Percentiles rank a stretch among this genome's conserved stretches.
These are phyloP conservation scores for Solanum pimpinellifolium DNA, from an alignment of 257 asterid species.

Conservation along the genomic window DNA sequence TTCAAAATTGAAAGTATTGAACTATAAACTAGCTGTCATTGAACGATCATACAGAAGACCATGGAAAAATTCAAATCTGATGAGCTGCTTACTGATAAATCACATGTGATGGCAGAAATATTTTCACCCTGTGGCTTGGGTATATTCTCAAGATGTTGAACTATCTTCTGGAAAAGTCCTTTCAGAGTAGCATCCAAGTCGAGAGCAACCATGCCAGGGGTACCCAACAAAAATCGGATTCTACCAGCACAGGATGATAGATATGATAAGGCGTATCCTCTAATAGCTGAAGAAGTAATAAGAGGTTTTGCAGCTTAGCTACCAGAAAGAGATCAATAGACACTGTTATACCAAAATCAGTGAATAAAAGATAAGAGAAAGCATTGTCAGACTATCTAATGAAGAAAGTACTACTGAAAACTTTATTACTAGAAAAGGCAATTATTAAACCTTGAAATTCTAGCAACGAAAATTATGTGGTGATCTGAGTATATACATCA, in stretches of 20 bases:
- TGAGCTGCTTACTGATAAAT: slow-evolving; percentile 73
- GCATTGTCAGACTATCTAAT: neutral
- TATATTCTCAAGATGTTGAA: slow-evolving; percentile 86
- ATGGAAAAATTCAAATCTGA: slow-evolving; percentile 1
- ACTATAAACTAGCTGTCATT: neutral
- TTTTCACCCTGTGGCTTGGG: slow-evolving; percentile 96
- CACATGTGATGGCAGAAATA: slow-evolving; percentile 73
- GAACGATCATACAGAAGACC: neutral
- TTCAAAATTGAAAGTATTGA: neutral
- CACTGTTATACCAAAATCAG: neutral
- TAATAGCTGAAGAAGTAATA: slow-evolving; percentile 56
- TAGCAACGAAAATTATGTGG: neutral
- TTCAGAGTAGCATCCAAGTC: slow-evolving; percentile 84
- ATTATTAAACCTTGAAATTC: neutral
- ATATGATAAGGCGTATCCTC: slow-evolving; percentile 95
- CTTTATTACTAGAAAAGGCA: neutral
- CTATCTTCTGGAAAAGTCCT: slow-evolving; percentile 82
- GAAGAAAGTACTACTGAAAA: neutral
- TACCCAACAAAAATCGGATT: slow-evolving; percentile 91
- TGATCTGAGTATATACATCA: neutral
- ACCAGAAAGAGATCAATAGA: neutral
- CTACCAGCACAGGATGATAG: slow-evolving; percentile 96
- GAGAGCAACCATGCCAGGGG: slow-evolving; percentile 99
- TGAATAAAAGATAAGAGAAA: neutral
- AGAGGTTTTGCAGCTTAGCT: slow-evolving; percentile 3